Evolutionary conservation across 1,284 basidiomycete genomes (phyloP).

Genomic region (Pisolithus thermaeus): DNA sequence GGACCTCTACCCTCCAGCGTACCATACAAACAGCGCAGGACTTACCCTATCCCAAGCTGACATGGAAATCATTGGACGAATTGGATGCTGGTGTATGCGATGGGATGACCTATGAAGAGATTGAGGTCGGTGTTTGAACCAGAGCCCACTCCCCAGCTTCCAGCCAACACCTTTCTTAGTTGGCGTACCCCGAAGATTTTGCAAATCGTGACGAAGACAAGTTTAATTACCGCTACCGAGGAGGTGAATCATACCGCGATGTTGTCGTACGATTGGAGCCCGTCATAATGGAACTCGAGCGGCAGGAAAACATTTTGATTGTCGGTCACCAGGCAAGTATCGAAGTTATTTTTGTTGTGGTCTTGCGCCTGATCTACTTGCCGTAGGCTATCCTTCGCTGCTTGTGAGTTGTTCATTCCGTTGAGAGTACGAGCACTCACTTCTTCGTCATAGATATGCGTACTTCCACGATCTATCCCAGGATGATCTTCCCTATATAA

Average conservation of each 20-base stretch:
- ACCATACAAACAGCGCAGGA: conserved; percentile 88
- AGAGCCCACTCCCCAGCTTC: neutral
- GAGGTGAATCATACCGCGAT: conserved; percentile 93
- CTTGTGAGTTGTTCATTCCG: conserved; percentile 45
- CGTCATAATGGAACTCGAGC: conserved; percentile 97
- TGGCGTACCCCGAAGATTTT: conserved; percentile 96
- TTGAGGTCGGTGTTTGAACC: conserved; percentile 57
- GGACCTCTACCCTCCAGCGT: conserved; percentile 93
- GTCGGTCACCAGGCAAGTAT: conserved; percentile 84
- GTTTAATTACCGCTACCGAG: conserved; percentile 97
- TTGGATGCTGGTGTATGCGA: conserved; percentile 99
- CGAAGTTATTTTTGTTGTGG: neutral
- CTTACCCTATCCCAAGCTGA: conserved; percentile 87
- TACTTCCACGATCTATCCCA: conserved; percentile 94
- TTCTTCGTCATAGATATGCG: conserved; percentile 60
- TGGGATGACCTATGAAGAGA: conserved; percentile 99
- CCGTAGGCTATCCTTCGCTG: conserved; percentile 81
- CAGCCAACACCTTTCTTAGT: conserved; percentile 36
- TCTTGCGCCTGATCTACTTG: conserved; percentile 5
- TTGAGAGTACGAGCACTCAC: neutral
- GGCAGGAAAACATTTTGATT: conserved; percentile 95
- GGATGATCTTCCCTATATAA: conserved; percentile 95
- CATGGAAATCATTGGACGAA: conserved; percentile 98
- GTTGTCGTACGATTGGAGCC: conserved; percentile 96
- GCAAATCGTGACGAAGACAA: conserved; percentile 99